Evolutionary conservation across 805 yeast genomes (phyloP).

Genomic region (Nakazawaea ambrosiae): DNA sequence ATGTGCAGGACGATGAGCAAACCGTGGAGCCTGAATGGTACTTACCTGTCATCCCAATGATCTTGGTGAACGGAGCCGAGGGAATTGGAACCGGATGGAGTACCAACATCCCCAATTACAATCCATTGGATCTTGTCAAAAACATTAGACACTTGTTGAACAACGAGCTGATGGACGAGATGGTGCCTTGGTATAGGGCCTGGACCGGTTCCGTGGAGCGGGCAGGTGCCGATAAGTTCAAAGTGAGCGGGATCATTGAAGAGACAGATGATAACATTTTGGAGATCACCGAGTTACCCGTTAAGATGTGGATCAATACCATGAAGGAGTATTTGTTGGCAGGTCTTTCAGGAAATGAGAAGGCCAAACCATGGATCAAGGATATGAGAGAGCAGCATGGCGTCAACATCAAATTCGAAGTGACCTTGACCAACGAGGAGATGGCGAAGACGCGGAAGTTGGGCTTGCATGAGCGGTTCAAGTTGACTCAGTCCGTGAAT

Average conservation of each 20-base stretch:
- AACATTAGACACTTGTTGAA: slow-evolving; percentile 71
- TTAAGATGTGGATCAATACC: slow-evolving; percentile 85
- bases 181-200: slow-evolving; percentile 93
- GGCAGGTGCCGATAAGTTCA: slow-evolving; percentile 58
- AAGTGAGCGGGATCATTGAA: slow-evolving; percentile 74
- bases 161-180: slow-evolving; percentile 59
- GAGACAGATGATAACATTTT: slow-evolving; percentile 65
- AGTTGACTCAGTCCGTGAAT: slow-evolving; percentile 59
- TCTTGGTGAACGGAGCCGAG: slow-evolving; percentile 93
- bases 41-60: slow-evolving; percentile 88
- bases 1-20: slow-evolving; percentile 87
- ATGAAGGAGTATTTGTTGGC: slow-evolving; percentile 78
- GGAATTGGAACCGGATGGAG: slow-evolving; percentile 99
- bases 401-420: slow-evolving; percentile 67
- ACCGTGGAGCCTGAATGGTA: slow-evolving; percentile 96
- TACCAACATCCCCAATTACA: slow-evolving; percentile 83
- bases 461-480: slow-evolving; percentile 83
- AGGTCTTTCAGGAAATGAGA: slow-evolving; percentile 73
- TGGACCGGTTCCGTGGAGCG: slow-evolving; percentile 83
- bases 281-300: slow-evolving; percentile 90
- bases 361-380: slow-evolving; percentile 76
- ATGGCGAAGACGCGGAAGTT: slow-evolving; percentile 71
- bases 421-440: slow-evolving; percentile 69
- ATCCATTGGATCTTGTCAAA: slow-evolving; percentile 74
- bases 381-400: slow-evolving; percentile 95